Evolutionary conservation across 2,329 filamentous ascomycete genomes (phyloP).

Genomic region (Fusarium tupiense): DNA sequence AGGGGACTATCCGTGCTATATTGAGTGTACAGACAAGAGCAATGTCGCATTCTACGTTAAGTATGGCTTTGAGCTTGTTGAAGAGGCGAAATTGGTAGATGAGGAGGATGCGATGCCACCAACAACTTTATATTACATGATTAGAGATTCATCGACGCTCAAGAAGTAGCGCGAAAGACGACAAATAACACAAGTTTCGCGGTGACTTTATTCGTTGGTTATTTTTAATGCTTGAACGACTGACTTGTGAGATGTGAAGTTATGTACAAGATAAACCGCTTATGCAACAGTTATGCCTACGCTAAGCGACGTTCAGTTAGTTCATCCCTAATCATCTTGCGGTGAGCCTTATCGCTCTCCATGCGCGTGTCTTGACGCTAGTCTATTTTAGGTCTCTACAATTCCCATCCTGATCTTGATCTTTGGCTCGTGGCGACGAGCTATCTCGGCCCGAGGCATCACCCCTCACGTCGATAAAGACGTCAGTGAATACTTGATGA

Average conservation of each 20-base stretch:
- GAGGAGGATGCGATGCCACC: background rate
- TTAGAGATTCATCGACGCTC: background rate
- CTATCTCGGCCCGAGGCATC: background rate
- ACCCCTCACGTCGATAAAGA: background rate
- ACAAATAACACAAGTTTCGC: background rate
- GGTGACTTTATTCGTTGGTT: background rate
- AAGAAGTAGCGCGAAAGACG: background rate
- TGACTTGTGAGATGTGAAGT: background rate
- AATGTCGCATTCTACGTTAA: background rate
- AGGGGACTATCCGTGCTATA: background rate
- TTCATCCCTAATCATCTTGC: fast-evolving
- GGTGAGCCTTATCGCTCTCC: background rate
- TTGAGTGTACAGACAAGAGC: background rate
- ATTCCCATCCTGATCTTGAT: background rate
- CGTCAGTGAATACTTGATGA: background rate
- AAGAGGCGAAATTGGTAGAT: background rate
- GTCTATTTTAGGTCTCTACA: background rate
- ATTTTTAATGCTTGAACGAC: background rate
- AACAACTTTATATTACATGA: background rate
- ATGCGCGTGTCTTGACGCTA: background rate
- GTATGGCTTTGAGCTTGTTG: background rate
- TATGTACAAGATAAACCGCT: background rate
- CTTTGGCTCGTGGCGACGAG: background rate
- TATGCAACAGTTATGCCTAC: fast-evolving
- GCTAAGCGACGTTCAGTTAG: background rate